phyloP scores from a whole-genome alignment of 176 grass and related monocot genomes.

The Dendrocalamus sinicus region DNA sequence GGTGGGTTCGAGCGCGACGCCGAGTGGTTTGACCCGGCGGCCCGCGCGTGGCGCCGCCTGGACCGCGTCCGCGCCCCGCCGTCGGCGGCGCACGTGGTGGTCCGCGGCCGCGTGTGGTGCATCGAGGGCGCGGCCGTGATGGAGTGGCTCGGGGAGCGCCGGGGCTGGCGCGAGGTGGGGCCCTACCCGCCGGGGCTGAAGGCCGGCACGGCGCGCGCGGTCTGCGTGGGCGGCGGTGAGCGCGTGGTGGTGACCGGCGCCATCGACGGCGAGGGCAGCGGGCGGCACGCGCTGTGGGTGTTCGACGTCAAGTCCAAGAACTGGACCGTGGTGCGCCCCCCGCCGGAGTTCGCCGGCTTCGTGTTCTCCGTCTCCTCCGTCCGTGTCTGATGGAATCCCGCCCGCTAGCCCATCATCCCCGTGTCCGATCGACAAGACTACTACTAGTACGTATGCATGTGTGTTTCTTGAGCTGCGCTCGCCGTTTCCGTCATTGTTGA shows the following conservation, averaged over 20 bases:
- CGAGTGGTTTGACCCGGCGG: slow-evolving; percentile 69
- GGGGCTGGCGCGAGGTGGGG: slow-evolving; percentile 57
- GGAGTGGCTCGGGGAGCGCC: slow-evolving; percentile 44
- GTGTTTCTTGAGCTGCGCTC: slow-evolving; percentile 27
- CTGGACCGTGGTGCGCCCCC: slow-evolving; percentile 53
- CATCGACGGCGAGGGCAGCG: slow-evolving; percentile 27
- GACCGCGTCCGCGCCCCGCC: slow-evolving; percentile 51
- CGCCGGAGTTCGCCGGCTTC: slow-evolving; percentile 55
- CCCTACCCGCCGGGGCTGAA: slow-evolving; percentile 60
- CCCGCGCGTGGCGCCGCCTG: slow-evolving; percentile 53
- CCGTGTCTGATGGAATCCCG: slow-evolving; percentile 32
- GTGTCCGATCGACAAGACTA: background rate
- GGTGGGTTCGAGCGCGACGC: slow-evolving; percentile 75
- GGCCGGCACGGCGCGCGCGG: slow-evolving; percentile 56
- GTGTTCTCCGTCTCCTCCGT: slow-evolving; percentile 58
- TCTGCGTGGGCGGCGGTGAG: slow-evolving; percentile 40
- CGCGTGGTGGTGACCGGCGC: slow-evolving; percentile 67
- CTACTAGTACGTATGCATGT: slow-evolving; percentile 5
- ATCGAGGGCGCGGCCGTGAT: slow-evolving; percentile 50
- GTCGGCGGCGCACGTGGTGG: slow-evolving; percentile 52
- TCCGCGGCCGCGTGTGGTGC: slow-evolving; percentile 59
- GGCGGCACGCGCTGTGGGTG: slow-evolving; percentile 57
- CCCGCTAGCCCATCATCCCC: background rate
- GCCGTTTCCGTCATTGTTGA: slow-evolving; percentile 34
- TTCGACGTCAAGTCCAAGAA: slow-evolving; percentile 50